phyloP scores from a whole-genome alignment of 805 yeast genomes.

The Saccharomyces kudriavzevii region DNA sequence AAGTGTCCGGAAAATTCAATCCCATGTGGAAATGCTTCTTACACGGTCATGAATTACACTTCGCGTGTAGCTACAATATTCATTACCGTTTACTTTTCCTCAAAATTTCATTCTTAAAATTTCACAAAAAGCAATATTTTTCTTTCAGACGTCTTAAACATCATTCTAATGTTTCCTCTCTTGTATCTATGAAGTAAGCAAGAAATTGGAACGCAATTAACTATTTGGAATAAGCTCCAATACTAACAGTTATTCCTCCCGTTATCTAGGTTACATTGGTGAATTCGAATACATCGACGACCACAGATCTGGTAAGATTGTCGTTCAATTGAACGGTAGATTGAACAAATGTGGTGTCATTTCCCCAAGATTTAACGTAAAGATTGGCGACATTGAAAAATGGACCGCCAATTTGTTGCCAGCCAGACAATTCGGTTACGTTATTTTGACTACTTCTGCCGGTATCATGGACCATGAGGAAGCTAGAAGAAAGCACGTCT shows the following conservation, averaged over 20 bases:
- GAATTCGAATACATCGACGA: slow-evolving; percentile 97
- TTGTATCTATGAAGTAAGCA: background rate
- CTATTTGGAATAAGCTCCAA: background rate
- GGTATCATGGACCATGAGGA: slow-evolving; percentile 99
- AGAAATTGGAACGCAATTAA: background rate
- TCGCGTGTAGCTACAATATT: slow-evolving; percentile 16
- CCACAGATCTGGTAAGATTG: slow-evolving; percentile 98
- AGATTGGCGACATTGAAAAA: slow-evolving; percentile 89
- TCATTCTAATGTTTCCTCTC: background rate
- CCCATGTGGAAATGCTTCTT: slow-evolving; percentile 51
- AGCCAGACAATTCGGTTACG: slow-evolving; percentile 98
- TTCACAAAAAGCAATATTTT: slow-evolving; percentile 1
- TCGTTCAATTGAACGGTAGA: slow-evolving; percentile 93
- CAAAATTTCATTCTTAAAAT: slow-evolving; percentile 34
- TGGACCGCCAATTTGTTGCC: slow-evolving; percentile 98
- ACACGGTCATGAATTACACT: slow-evolving; percentile 42
- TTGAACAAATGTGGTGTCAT: slow-evolving; percentile 98
- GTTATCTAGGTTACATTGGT: slow-evolving; percentile 63
- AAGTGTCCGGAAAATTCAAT: slow-evolving; percentile 82
- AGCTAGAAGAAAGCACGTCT: slow-evolving; percentile 99
- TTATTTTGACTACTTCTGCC: slow-evolving; percentile 95
- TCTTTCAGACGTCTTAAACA: background rate
- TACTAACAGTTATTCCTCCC: slow-evolving; percentile 9
- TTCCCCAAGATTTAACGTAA: slow-evolving; percentile 96
- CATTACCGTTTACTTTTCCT: slow-evolving; percentile 60